Conservation (phyloP, 305 asterid species). For the Solanum chacoense region DNA sequence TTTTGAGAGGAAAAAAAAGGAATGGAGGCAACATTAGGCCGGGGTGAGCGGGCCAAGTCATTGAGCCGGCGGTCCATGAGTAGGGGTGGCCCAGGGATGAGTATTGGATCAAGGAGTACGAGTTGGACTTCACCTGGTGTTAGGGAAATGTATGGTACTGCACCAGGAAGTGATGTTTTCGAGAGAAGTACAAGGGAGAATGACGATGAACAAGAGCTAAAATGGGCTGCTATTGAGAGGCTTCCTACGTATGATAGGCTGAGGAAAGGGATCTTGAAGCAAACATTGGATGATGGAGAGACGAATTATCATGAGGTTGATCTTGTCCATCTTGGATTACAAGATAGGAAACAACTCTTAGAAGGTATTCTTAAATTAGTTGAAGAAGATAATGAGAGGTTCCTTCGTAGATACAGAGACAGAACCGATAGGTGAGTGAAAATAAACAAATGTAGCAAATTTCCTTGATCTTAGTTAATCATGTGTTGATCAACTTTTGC, state of each 20-base stretch:
- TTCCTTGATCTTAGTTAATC: neutral
- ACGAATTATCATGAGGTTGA: constrained; percentile 54
- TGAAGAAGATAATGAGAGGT: constrained; percentile 85
- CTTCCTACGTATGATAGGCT: constrained; percentile 78
- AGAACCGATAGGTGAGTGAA: constrained; percentile 68
- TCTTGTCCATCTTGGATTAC: constrained; percentile 48
- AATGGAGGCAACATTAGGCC: constrained; percentile 29
- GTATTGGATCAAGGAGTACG: constrained; percentile 41
- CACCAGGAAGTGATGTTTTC: constrained; percentile 59
- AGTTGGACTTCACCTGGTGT: constrained; percentile 73
- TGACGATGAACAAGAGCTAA: constrained; percentile 81
- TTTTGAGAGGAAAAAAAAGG: neutral
- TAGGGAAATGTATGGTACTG: constrained; percentile 36
- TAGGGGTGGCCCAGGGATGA: constrained; percentile 22
- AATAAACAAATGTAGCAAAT: neutral
- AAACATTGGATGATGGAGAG: constrained; percentile 59
- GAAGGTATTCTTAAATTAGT: constrained; percentile 56
- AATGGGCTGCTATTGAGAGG: constrained; percentile 92
- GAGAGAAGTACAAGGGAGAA: constrained; percentile 56
- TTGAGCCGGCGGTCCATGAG: constrained; percentile 49
- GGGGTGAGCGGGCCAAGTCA: constrained; percentile 45
- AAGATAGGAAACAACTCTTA: constrained; percentile 50
- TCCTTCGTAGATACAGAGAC: constrained; percentile 59
- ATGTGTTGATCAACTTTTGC: neutral
- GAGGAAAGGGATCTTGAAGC: constrained; percentile 61